Evolutionary conservation across 1,139 yeast species (phyloP).

Genomic region (Yamadazyma membranifaciens): DNA sequence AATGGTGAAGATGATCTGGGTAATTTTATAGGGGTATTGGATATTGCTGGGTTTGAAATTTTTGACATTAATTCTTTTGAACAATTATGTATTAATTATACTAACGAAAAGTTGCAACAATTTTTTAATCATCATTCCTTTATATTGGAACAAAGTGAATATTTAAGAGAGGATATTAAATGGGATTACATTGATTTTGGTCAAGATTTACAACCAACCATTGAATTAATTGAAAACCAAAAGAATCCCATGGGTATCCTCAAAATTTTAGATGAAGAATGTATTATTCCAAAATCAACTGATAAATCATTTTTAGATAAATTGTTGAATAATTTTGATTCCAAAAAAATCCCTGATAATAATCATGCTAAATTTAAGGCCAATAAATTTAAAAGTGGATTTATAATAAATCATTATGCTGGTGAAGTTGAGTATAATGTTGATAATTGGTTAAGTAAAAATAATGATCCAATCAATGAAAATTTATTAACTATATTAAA

Average conservation of each 20-base stretch:
- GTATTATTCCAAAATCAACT: slow-evolving; percentile 88
- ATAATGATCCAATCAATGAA: slow-evolving; percentile 90
- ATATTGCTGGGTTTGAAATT: slow-evolving; percentile 97
- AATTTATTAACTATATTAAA: slow-evolving; percentile 60
- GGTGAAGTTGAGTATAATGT: slow-evolving; percentile 92
- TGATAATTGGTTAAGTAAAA: slow-evolving; percentile 92
- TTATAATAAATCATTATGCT: slow-evolving; percentile 88
- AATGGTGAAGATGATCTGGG: slow-evolving; percentile 24
- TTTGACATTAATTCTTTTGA: slow-evolving; percentile 91
- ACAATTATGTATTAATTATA: slow-evolving; percentile 93
- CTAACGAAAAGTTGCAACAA: slow-evolving; percentile 95
- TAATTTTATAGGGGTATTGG: slow-evolving; percentile 87
- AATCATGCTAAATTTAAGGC: slow-evolving; percentile 62
- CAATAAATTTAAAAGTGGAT: slow-evolving; percentile 68
- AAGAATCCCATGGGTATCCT: slow-evolving; percentile 83
- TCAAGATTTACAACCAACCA: slow-evolving; percentile 92
- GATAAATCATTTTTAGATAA: slow-evolving; percentile 84
- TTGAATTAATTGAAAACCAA: slow-evolving; percentile 75
- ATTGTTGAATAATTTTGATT: slow-evolving; percentile 59
- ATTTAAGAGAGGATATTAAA: slow-evolving; percentile 85
- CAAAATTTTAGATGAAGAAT: slow-evolving; percentile 89
- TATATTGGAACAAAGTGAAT: slow-evolving; percentile 94
- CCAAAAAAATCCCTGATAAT: slow-evolving; percentile 29
- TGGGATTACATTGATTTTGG: slow-evolving; percentile 98
- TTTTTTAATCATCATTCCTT: slow-evolving; percentile 98